These are phyloP conservation scores for Fusarium coicis DNA, from an alignment of 2,329 filamentous ascomycete genomes.

Conservation along the genomic window DNA sequence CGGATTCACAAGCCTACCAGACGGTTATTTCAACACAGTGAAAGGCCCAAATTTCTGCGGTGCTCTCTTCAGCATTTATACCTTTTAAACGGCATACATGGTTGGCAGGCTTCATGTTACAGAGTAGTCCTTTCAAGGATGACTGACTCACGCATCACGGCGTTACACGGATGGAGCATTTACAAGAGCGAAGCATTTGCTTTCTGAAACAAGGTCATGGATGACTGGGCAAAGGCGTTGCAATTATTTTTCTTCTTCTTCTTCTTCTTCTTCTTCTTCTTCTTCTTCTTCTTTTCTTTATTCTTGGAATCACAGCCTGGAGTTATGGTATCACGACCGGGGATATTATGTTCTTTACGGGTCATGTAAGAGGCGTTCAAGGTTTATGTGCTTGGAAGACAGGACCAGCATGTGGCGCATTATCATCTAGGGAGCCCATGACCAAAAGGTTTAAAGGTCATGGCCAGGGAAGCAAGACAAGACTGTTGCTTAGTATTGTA, in stretches of 20 bases:
- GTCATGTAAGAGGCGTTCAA: slow-evolving; percentile 9
- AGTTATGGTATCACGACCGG: slow-evolving; percentile 15
- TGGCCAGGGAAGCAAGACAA: slow-evolving; percentile 2
- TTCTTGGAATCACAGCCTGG: slow-evolving; percentile 11
- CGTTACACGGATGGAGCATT: slow-evolving; percentile 37
- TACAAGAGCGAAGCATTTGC: slow-evolving; percentile 35
- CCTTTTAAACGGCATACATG: not conserved
- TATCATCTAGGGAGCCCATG: not conserved
- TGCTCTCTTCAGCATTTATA: not conserved
- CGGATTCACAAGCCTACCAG: slow-evolving; percentile 5
- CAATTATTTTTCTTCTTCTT: not conserved
- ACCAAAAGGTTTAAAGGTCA: not conserved
- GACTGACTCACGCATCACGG: slow-evolving; percentile 23
- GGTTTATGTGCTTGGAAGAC: slow-evolving; percentile 30
- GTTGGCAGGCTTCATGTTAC: slow-evolving; percentile 17
- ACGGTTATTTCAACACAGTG: slow-evolving; percentile 4
- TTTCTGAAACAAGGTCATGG: slow-evolving; percentile 13
- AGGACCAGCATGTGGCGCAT: slow-evolving; percentile 32
- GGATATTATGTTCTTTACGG: slow-evolving; percentile 9
- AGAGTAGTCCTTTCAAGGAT: slow-evolving; percentile 1
- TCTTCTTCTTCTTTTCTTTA: not conserved
- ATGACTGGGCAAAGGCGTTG: slow-evolving; percentile 23
- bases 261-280: not conserved
- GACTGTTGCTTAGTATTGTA: slow-evolving; percentile 11
- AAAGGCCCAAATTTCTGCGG: not conserved